Conservation (phyloP, 805 yeast species). For the Candida tammaniensis region DNA sequence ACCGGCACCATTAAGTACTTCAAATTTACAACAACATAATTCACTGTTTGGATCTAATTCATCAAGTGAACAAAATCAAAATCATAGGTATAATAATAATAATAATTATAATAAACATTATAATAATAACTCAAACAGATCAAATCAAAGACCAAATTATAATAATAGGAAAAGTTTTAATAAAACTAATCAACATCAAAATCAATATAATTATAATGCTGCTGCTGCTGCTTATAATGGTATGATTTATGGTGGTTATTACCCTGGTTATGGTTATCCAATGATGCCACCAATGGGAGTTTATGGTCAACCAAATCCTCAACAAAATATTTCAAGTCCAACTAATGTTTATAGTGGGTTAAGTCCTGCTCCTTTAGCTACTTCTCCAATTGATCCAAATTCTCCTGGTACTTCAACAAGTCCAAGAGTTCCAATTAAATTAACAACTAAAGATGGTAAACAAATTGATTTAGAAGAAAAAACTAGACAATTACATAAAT, state of each 20-base stretch:
- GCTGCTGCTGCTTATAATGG: slow-evolving; percentile 15
- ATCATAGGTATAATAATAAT: slow-evolving; percentile 13
- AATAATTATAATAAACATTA: slow-evolving; percentile 11
- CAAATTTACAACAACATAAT: slow-evolving; percentile 15
- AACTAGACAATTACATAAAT: slow-evolving; percentile 27
- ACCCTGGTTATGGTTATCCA: slow-evolving; percentile 24
- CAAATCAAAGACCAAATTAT: slow-evolving; percentile 17
- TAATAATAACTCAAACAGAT: slow-evolving; percentile 13
- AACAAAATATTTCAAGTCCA: slow-evolving; percentile 7
- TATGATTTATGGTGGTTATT: slow-evolving; percentile 22
- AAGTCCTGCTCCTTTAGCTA: slow-evolving; percentile 1
- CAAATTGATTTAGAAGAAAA: slow-evolving; percentile 42
- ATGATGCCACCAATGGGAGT: slow-evolving; percentile 14
- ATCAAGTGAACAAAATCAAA: slow-evolving; percentile 3
- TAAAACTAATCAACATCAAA: slow-evolving; percentile 18
- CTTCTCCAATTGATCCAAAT: not conserved
- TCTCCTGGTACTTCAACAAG: slow-evolving; percentile 6
- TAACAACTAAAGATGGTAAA: slow-evolving; percentile 43
- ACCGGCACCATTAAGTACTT: slow-evolving; percentile 12
- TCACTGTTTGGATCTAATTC: slow-evolving; percentile 8
- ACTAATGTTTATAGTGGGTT: slow-evolving; percentile 4
- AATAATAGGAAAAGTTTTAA: slow-evolving; percentile 11
- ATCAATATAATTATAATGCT: slow-evolving; percentile 20
- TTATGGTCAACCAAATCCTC: slow-evolving; percentile 10
- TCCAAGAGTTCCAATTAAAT: slow-evolving; percentile 24